Conservation (phyloP, 345 rosid species). For the Aethionema arabicum region DNA sequence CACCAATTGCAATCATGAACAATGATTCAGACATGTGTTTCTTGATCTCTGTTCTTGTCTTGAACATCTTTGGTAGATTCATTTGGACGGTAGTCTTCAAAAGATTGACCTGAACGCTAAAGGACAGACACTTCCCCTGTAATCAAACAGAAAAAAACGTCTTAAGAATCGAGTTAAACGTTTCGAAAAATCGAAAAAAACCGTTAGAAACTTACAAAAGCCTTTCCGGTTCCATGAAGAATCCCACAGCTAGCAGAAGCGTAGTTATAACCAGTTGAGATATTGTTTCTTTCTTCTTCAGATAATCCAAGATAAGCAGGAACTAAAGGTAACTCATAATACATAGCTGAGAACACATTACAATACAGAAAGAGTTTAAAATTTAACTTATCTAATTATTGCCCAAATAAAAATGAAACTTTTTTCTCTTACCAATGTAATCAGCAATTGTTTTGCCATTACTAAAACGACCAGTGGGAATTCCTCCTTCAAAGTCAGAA, state of each 20-base stretch:
- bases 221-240: slow-evolving; percentile 22
- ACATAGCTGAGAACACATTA: slow-evolving; percentile 23
- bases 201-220: slow-evolving; percentile 1
- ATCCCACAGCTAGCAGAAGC: slow-evolving; percentile 41
- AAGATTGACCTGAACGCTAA: slow-evolving; percentile 33
- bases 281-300: slow-evolving; percentile 20
- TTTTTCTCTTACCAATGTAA: slow-evolving; percentile 35
- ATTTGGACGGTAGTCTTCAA: slow-evolving; percentile 16
- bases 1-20: slow-evolving; percentile 32
- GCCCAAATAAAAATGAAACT: too few species aligned
- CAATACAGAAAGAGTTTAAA: background rate
- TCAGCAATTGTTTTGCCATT: slow-evolving; percentile 50
- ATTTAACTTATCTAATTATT: background rate
- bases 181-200: background rate
- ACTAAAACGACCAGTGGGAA: slow-evolving; percentile 54
- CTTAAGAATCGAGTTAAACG: too few species aligned
- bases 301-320: slow-evolving; percentile 36
- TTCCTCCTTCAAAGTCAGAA: slow-evolving; percentile 47
- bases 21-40: slow-evolving; percentile 29
- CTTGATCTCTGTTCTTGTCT: slow-evolving; percentile 11
- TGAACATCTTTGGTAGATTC: slow-evolving; percentile 23
- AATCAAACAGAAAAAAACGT: background rate
- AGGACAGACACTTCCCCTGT: slow-evolving; percentile 31
- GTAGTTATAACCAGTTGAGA: slow-evolving; percentile 35
- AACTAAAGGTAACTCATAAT: slow-evolving; percentile 33